These are phyloP conservation scores for Gaeumannomyces tritici DNA, from an alignment of 2,329 filamentous ascomycete species.

Conservation along the genomic window DNA sequence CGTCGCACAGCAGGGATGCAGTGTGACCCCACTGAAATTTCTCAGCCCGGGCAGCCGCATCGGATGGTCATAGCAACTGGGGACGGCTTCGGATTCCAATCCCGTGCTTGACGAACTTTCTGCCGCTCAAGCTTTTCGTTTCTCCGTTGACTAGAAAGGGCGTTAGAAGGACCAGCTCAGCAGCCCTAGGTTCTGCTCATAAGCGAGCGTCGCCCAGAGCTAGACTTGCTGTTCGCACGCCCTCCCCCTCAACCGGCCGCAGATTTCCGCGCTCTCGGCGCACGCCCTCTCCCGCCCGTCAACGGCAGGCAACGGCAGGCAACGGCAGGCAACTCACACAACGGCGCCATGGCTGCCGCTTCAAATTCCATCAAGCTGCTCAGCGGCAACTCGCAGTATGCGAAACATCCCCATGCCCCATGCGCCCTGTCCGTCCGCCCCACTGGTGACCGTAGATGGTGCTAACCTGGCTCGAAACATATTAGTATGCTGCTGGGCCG, in stretches of 20 bases:
- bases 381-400: conserved; percentile 5
- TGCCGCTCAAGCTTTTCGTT: neutral
- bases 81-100: neutral
- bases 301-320: neutral
- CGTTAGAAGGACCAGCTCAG: neutral
- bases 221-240: neutral
- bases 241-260: neutral
- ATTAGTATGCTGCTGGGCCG: conserved; percentile 1
- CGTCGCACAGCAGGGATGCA: neutral
- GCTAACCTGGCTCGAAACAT: neutral
- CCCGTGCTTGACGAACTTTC: neutral
- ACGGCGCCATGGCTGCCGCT: conserved; percentile 1
- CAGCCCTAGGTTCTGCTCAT: neutral
- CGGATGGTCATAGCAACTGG: neutral
- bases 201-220: neutral
- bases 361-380: conserved; percentile 6
- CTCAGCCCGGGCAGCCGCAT: neutral
- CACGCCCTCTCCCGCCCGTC: neutral
- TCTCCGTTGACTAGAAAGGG: neutral
- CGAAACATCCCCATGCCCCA: neutral
- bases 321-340: neutral
- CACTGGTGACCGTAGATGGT: neutral
- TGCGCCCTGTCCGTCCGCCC: no score
- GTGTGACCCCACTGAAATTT: neutral
- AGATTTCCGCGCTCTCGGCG: neutral